Base-by-base conservation (phyloP, 2,329 filamentous ascomycete species). In the Aureobasidium sp. region DNA sequence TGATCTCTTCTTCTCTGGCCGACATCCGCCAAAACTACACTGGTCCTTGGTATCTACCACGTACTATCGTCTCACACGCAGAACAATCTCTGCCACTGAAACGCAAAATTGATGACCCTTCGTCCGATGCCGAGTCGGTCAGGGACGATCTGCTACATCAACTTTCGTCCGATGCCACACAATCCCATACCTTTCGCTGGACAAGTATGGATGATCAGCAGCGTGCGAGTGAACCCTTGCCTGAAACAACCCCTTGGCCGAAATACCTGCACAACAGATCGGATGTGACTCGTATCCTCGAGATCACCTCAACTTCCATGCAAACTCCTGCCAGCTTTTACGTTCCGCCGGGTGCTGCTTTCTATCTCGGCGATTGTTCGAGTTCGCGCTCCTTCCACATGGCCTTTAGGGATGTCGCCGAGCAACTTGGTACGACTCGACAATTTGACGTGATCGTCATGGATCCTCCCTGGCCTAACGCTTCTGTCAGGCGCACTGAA, bases 391-490 rank as follows among this genome's bases (percentile, higher is more conserved):
- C 63, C 3, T 76, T 79, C 50, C 73, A 74, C 62, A 62, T 65
- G 1, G 68, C 71, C n/a, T 68, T 78, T 29, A 49, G 70, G 25
- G 57, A 66, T 23, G 65, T 74, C 51, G 71, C 75, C 8, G 65
- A 70, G n/a, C 65, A 72, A 29, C 64, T 73, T 29, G 67, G 77
- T 70, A 64, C 79, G 79, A 64, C 71, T 69, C 63, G 75, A 21
- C 67, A 70, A 7, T 91, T 93, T 70, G 77, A 88, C 64, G 75
- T 92, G 46, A 77, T 92, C 38, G 70, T 91, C 8, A 74, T 92
- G 21, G 89, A 93, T 68, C 89, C 89, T 3, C 89, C 89, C 1
- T 93, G 89, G 89, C 88, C 89, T 0, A 93, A 90, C 68, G 81
- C 85, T 47, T 92, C 88, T 6, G 89, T 84, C 15, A 81, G 81